Base-by-base conservation (phyloP, 352 stramenopile species). In the Paralagenidium karlingii region DNA sequence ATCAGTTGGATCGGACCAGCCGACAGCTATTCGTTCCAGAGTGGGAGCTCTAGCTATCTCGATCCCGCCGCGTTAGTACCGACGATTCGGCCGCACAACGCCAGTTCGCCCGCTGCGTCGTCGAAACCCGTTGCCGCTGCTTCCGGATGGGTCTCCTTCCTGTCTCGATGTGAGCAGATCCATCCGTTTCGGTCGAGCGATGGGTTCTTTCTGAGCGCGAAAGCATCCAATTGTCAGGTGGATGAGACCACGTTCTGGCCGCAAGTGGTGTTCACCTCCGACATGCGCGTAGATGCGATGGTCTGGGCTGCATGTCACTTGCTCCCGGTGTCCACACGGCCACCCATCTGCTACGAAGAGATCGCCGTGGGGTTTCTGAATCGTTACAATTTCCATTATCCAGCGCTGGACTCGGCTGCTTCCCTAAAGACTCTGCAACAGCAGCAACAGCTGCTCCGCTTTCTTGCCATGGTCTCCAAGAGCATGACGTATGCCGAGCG, bases 1-100 rank as follows among this genome's bases (percentile, higher is more conserved):
- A 36, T 54, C 36, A 32, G 42, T 10, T 61, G 53, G 53, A 41
- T 61, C 36, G 53, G 53, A 3, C 43, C 53, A 13, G 38, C 34
- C 34, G 53, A 61, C 8, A 37, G 40, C 7, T 61, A 40, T 18
- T 19, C 43, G 16, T 58, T 61, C 27, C 41, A 38, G 8, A 43
- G 46, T 10, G 40, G 45, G 12, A 54, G 48, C 3, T 30, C 41
- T 19, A 49, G 49, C 7, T n/a, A n/a, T n/a, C n/a, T n/a, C n/a
- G n/a, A n/a, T n/a, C n/a, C n/a, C n/a, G n/a, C n/a, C n/a, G n/a
- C n/a, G n/a, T n/a, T n/a, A n/a, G n/a, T n/a, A n/a, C n/a, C n/a
- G n/a, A n/a, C n/a, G n/a, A n/a, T n/a, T n/a, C n/a, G n/a, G n/a
- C n/a, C n/a, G n/a, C n/a, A n/a, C n/a, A n/a, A n/a, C n/a, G n/a